Percentiles rank a stretch among this genome's conserved stretches.
phyloP scores from a whole-genome alignment of 2,329 filamentous ascomycete species.

The Juglanconis sp. region DNA sequence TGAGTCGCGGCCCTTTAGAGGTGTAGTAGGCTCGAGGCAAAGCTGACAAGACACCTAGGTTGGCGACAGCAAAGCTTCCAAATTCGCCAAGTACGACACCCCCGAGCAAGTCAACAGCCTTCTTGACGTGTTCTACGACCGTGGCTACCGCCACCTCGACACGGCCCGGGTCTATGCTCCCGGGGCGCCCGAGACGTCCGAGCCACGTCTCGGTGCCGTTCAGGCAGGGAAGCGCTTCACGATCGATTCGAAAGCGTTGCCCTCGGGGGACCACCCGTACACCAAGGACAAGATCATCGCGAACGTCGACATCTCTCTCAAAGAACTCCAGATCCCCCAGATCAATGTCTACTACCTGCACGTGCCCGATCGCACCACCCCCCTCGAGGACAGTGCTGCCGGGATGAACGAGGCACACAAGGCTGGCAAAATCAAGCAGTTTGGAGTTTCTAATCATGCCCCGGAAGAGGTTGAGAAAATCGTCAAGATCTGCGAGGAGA shows the following conservation, averaged over 20 bases:
- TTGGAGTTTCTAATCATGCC: constrained; percentile 68
- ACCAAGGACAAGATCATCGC: constrained; percentile 25
- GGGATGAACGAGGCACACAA: constrained; percentile 65
- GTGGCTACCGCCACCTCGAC: constrained; percentile 29
- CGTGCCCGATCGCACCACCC: constrained; percentile 42
- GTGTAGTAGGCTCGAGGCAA: background rate
- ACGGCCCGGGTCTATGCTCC: constrained; percentile 31
- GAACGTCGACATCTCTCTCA: constrained; percentile 31
- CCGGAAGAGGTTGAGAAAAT: constrained; percentile 72
- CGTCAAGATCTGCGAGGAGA: constrained; percentile 60
- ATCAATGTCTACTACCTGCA: constrained; percentile 7
- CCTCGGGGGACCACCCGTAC: constrained; percentile 26
- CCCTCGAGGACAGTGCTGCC: constrained; percentile 65
- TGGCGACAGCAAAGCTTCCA: constrained; percentile 12
- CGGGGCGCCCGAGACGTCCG: constrained; percentile 25
- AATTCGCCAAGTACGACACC: constrained; percentile 16
- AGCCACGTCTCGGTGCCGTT: constrained; percentile 29
- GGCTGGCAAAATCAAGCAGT: constrained; percentile 63
- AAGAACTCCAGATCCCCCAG: constrained; percentile 22
- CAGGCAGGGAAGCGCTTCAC: constrained; percentile 27
- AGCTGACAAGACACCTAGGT: constrained; percentile 5
- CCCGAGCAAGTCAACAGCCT: constrained; percentile 24
- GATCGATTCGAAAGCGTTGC: constrained; percentile 35
- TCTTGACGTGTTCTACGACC: constrained; percentile 23
- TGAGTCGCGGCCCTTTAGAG: background rate